These are phyloP conservation scores for Choricystis sp. DNA, from an alignment of 139 green algal species.

Conservation along the genomic window DNA sequence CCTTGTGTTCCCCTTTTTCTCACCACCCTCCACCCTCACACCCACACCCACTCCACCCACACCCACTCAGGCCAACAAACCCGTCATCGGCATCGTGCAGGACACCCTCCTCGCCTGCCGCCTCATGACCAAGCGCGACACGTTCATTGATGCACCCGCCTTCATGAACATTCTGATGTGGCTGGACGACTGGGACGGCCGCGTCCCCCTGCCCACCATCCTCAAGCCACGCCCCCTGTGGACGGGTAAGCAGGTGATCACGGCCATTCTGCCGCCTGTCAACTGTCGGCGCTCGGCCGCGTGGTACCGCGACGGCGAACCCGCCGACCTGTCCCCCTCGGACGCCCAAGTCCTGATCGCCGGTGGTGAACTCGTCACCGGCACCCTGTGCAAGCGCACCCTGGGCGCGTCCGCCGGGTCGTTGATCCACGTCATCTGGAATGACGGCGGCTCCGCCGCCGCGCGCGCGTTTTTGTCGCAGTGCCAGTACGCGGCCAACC, in stretches of 20 bases:
- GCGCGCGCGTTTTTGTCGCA: conserved; percentile 63
- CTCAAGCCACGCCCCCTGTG: conserved; percentile 91
- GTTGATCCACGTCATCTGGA: conserved; percentile 89
- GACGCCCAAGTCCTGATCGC: conserved; percentile 90
- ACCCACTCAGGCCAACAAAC: conserved; percentile 90
- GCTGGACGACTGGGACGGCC: conserved; percentile 83
- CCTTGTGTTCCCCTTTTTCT: neutral
- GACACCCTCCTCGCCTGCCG: conserved; percentile 84
- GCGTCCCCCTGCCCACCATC: conserved; percentile 78
- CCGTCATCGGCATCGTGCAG: conserved; percentile 98
- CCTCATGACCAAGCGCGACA: conserved; percentile 94
- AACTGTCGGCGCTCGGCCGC: conserved; percentile 60
- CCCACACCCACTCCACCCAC: no score
- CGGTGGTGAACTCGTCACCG: conserved; percentile 63
- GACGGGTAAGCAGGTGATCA: conserved; percentile 90
- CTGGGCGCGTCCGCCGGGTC: conserved; percentile 64
- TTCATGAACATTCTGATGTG: conserved; percentile 97
- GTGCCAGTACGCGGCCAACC: conserved; percentile 76
- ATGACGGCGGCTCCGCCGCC: conserved; percentile 78
- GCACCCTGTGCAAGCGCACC: conserved; percentile 93
- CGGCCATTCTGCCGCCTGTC: conserved; percentile 71
- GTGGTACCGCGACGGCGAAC: conserved; percentile 77
- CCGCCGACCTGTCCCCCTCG: conserved; percentile 55
- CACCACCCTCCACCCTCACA: no score
- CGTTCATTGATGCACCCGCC: conserved; percentile 84